Evolutionary conservation across 2,329 filamentous ascomycete genomes (phyloP).

Genomic region (Hypoxylon sp.): DNA sequence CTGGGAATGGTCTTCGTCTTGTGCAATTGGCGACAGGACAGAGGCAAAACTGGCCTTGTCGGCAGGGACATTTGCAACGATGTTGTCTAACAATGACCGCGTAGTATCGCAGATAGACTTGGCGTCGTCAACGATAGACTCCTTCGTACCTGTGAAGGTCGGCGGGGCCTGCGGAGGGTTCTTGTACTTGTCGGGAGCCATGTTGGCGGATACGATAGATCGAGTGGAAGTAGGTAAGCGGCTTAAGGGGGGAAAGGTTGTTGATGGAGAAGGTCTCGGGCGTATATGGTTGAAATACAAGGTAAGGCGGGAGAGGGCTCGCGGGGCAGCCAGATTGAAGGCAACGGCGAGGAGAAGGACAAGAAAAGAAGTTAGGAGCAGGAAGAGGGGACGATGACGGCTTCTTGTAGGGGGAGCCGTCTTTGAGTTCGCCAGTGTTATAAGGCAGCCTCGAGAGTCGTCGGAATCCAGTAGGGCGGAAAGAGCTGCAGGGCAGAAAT

Average conservation of each 20-base stretch:
- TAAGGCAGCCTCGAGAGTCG: conserved; percentile 25
- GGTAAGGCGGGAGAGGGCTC: conserved; percentile 71
- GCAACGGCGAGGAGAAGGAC: conserved; percentile 68
- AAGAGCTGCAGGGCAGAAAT: conserved; percentile 21
- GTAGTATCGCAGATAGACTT: conserved; percentile 75
- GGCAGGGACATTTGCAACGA: conserved; percentile 73
- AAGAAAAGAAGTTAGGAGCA: conserved; percentile 63
- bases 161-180: conserved; percentile 84
- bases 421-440: conserved; percentile 57
- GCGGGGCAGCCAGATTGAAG: conserved; percentile 77
- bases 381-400: conserved; percentile 52
- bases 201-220: conserved; percentile 66
- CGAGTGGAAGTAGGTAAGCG: conserved; percentile 41
- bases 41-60: conserved; percentile 68
- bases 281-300: conserved; percentile 71
- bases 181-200: conserved; percentile 77
- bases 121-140: conserved; percentile 76
- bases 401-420: conserved; percentile 44
- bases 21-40: conserved; percentile 76
- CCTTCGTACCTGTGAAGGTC: conserved; percentile 80
- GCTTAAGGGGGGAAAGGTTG: conserved; percentile 49
- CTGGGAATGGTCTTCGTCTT: conserved; percentile 76
- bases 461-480: conserved; percentile 36
- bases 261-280: conserved; percentile 54
- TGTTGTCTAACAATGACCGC: conserved; percentile 74